Conservation (phyloP, 2,329 filamentous ascomycete species). For the Didymosphaeria variabile region DNA sequence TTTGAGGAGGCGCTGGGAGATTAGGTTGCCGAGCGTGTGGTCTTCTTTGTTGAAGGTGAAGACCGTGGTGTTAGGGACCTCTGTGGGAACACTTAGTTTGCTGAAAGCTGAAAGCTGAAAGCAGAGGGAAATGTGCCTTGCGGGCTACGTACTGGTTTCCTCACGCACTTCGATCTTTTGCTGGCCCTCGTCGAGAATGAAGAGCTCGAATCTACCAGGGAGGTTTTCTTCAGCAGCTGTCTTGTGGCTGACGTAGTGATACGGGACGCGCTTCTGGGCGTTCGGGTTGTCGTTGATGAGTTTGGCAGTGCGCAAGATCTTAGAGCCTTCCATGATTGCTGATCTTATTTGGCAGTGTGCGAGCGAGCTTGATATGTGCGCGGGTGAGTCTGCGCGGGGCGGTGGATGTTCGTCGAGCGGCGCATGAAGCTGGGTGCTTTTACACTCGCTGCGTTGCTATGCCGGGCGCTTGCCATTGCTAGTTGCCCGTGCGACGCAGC, state of each 20-base stretch:
- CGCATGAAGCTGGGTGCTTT: slow-evolving; percentile 1
- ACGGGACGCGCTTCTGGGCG: slow-evolving; percentile 20
- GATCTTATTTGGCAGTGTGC: background rate
- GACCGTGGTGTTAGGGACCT: slow-evolving; percentile 95
- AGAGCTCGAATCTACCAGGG: slow-evolving; percentile 83
- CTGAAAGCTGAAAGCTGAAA: slow-evolving; percentile 10
- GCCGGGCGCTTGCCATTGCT: slow-evolving; percentile 3
- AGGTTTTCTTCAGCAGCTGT: slow-evolving; percentile 28
- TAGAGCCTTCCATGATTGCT: slow-evolving; percentile 12
- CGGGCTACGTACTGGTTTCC: slow-evolving; percentile 80
- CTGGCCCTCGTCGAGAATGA: slow-evolving; percentile 85
- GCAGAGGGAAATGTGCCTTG: slow-evolving; percentile 11
- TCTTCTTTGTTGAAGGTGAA: slow-evolving; percentile 98
- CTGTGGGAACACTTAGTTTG: slow-evolving; percentile 6
- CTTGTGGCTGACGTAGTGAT: slow-evolving; percentile 14
- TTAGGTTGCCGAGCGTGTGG: slow-evolving; percentile 91
- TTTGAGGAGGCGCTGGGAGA: slow-evolving; percentile 85
- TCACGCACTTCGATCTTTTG: slow-evolving; percentile 91
- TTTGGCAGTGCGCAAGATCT: slow-evolving; percentile 16
- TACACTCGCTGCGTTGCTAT: background rate
- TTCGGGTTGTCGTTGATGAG: slow-evolving; percentile 24
- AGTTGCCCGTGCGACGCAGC: slow-evolving; percentile 8
- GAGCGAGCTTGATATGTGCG: slow-evolving; percentile 7
- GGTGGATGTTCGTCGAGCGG: background rate
- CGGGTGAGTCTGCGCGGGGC: background rate